Evolutionary conservation across 2,329 filamentous ascomycete genomes (phyloP), one percentile per base, ranked within the genome.

Genomic region (Colletotrichum siamense): DNA sequence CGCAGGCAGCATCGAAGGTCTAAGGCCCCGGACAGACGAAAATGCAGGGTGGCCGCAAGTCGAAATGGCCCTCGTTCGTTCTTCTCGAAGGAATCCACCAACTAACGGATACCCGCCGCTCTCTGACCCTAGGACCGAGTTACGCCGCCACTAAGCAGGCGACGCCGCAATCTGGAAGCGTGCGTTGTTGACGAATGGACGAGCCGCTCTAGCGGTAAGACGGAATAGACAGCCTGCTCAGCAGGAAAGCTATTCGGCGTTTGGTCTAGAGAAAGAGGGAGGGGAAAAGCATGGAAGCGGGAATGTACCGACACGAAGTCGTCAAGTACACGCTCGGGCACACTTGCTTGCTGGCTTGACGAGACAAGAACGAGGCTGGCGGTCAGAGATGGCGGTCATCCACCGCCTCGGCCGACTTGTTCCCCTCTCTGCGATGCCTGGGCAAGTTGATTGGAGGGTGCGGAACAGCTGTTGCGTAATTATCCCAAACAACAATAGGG

Each of bases 221-320:
- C 68, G 49, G 49, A 44, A 71, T 28, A 39, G 64, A 65, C 32
- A 22, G 72, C 49, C 65, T 71, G 68, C 57, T 70, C 55, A 59
- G 30, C 5, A 55, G 57, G 22, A 7, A 24, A n/a, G 65, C 15
- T 66, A 49, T 30, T 22, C 16, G 26, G 36, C 36, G 44, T 39
- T 24, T 15, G 30, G 61, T 26, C 30, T 18, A 8, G 32, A 64
- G 61, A 39, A 39, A 64, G 22, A 49, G 34, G 55, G 55, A 39
- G 36, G 22, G 36, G 59, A 22, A 59, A 67, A 62, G 13, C 34
- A 66, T 71, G 61, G 57, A n/a, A 22, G 68, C 62, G 73, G 73
- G 62, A 39, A 32, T 24, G 22, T 62, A 72, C 73, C 62, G 55
- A 67, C 73, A 75, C 69, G 69, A 75, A 57, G 61, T 36, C n/a